These are phyloP conservation scores for Clonostachys byssicola DNA, from an alignment of 2,329 filamentous ascomycete genomes.

Conservation along the genomic window DNA sequence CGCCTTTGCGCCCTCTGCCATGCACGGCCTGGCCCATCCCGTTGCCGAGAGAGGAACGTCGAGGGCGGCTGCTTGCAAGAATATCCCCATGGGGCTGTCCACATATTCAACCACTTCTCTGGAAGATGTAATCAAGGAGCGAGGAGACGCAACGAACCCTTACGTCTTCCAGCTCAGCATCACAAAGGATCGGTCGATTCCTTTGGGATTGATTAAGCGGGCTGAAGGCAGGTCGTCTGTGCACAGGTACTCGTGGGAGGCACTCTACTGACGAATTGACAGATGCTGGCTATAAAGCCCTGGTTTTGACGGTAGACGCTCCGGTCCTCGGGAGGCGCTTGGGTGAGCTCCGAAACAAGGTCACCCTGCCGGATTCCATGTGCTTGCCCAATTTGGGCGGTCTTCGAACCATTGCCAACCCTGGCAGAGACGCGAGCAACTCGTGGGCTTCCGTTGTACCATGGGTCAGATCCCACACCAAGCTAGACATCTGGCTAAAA, in stretches of 20 bases:
- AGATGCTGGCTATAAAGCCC: conserved; percentile 37
- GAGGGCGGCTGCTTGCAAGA: conserved; percentile 23
- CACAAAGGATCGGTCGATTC: conserved; percentile 10
- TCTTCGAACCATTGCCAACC: conserved; percentile 43
- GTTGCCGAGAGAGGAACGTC: conserved; percentile 47
- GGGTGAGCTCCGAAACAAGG: conserved; percentile 42
- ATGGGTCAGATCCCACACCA: conserved; percentile 48
- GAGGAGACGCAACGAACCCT: conserved; percentile 8
- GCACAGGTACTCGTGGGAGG: neutral
- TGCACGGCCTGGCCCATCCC: conserved; percentile 47
- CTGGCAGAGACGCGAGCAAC: conserved; percentile 45
- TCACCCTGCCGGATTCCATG: conserved; percentile 43
- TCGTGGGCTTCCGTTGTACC: conserved; percentile 60
- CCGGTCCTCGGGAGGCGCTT: conserved; percentile 40
- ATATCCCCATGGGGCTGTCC: conserved; percentile 18
- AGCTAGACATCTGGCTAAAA: conserved; percentile 34
- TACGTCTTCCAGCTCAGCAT: conserved; percentile 16
- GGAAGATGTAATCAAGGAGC: conserved; percentile 10
- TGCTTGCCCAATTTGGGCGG: conserved; percentile 23
- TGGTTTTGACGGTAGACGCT: conserved; percentile 57
- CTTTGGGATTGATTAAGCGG: conserved; percentile 10
- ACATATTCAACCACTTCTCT: conserved; percentile 15
- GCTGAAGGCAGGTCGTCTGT: conserved; percentile 8
- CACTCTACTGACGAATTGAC: neutral
- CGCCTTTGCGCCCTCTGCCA: conserved; percentile 49